phyloP scores from a whole-genome alignment of 2,329 filamentous ascomycete genomes.

The Monilinia polystroma region DNA sequence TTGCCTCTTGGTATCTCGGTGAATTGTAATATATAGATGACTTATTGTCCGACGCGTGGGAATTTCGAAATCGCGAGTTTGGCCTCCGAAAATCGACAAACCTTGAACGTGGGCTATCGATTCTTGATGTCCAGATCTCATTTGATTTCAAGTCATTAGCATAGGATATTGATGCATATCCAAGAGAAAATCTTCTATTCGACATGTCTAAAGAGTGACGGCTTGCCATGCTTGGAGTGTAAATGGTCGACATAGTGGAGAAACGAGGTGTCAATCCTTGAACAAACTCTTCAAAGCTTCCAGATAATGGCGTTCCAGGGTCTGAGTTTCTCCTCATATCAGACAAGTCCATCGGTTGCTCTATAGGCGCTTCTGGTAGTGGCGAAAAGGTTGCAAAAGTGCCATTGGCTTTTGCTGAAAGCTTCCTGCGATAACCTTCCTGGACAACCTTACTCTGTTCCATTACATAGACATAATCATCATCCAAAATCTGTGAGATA shows the following conservation, averaged over 20 bases:
- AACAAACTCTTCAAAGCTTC: constrained; percentile 13
- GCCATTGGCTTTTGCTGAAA: constrained; percentile 49
- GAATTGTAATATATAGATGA: not conserved
- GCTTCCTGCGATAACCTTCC: constrained; percentile 60
- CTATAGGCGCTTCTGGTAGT: constrained; percentile 18
- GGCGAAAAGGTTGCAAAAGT: constrained; percentile 49
- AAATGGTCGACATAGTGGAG: constrained; percentile 14
- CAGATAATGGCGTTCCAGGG: constrained; percentile 22
- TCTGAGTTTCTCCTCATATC: constrained; percentile 25
- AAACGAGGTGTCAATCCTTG: constrained; percentile 12
- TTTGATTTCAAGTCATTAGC: constrained; percentile 28
- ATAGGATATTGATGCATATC: constrained; percentile 27
- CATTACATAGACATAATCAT: constrained; percentile 80
- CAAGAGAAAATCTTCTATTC: constrained; percentile 25
- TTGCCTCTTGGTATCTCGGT: constrained; percentile 7
- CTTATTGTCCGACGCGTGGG: not conserved
- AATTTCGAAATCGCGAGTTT: not conserved
- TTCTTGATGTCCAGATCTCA: constrained; percentile 29
- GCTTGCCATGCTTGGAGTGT: not conserved
- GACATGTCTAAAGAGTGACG: constrained; percentile 11
- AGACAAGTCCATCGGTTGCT: not conserved
- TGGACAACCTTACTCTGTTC: constrained; percentile 67
- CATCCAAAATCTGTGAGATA: constrained; percentile 66
- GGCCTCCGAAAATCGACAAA: not conserved
- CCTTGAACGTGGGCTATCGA: constrained; percentile 8